Percentiles rank a stretch among this genome's conserved stretches.
These are phyloP conservation scores for Brasenia schreberi DNA, from an alignment of 164 flowering plant genomes.

Conservation along the genomic window DNA sequence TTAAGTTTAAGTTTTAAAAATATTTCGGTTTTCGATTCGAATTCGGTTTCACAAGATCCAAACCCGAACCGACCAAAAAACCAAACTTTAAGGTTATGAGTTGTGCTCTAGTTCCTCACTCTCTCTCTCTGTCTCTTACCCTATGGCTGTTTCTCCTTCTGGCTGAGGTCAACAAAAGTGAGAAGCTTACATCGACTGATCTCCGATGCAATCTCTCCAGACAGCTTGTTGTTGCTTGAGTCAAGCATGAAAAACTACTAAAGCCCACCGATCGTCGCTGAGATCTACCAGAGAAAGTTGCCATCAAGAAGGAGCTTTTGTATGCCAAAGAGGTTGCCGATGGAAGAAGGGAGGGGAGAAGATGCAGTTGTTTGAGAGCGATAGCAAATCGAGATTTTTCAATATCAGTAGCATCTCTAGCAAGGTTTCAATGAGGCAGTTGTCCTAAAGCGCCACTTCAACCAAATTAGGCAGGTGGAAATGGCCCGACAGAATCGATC, in stretches of 20 bases:
- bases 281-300: slow-evolving; percentile 57
- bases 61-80: too few species aligned
- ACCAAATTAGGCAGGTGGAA: slow-evolving; percentile 41
- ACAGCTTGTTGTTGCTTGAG: slow-evolving; percentile 5
- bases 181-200: too few species aligned
- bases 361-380: slow-evolving; percentile 68
- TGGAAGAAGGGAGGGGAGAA: slow-evolving; percentile 38
- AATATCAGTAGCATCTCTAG: slow-evolving; percentile 16
- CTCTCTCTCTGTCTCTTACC: too few species aligned
- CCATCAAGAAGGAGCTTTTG: slow-evolving; percentile 91
- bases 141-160: slow-evolving; percentile 22
- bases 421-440: slow-evolving; percentile 46
- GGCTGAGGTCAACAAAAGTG: slow-evolving; percentile 60
- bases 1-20: too few species aligned
- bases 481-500: slow-evolving; percentile 36
- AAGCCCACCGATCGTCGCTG: slow-evolving; percentile 61
- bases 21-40: too few species aligned
- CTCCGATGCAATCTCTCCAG: too few species aligned
- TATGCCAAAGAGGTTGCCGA: slow-evolving; percentile 72
- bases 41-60: too few species aligned
- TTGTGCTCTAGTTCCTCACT: too few species aligned
- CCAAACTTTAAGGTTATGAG: too few species aligned
- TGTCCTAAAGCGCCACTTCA: slow-evolving; percentile 12
- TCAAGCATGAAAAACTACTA: slow-evolving; percentile 59
- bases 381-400: slow-evolving; percentile 47